Base-by-base conservation (phyloP, 352 stramenopile species). In the Pythium guiyangense region DNA sequence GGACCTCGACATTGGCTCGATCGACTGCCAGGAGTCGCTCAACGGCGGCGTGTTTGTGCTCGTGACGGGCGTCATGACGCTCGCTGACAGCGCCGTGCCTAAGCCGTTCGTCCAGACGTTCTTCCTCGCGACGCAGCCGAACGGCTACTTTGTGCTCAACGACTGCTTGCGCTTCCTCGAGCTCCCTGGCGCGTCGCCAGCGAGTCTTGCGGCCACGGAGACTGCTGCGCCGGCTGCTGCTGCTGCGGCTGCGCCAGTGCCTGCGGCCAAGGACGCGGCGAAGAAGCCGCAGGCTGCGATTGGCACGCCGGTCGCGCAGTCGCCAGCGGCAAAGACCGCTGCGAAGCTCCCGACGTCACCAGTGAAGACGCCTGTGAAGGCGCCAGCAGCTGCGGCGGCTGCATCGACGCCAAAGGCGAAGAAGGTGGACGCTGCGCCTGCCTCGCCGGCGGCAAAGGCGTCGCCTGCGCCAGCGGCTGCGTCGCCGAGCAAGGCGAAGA, bases 101-200 rank as follows among this genome's bases (percentile, higher is more conserved):
- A 82, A 87, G 67, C 83, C 80, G 9, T 95, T 95, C 53, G 85
- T 93, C 54, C 85, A 95, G 69, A 93, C 83, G 17, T 95, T 95
- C 62, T 93, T 93, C 69, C 54, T 95, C 35, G 85, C 85, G 25
- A 81, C 90, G 63, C 85, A 95, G 65, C 79, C 84, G 39, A 95
- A 93, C 50, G 85, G 85, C 8, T 95, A 90, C 70, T 95, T 95
- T 70, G 81, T 95, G 52, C 64, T 93, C 31, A 95, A 95, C 62
- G 85, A 95, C 61, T 90, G 84, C 62, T 59, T 95, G 62, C 81
- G 85, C 44, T 93, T 95, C 74, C 64, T 95, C 8, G 81, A 92
- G 61, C 63, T 93, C 14, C 69, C 79, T 2, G 68, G 65, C 0
- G 65, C 57, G 17, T 47, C 60, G 22, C 37, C 53, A 26, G 59